A percentile compares a stretch with the other conserved stretches of the same genome.
phyloP scores from a whole-genome alignment of 108 stramenopile species.

The Skeletonema tropicum region DNA sequence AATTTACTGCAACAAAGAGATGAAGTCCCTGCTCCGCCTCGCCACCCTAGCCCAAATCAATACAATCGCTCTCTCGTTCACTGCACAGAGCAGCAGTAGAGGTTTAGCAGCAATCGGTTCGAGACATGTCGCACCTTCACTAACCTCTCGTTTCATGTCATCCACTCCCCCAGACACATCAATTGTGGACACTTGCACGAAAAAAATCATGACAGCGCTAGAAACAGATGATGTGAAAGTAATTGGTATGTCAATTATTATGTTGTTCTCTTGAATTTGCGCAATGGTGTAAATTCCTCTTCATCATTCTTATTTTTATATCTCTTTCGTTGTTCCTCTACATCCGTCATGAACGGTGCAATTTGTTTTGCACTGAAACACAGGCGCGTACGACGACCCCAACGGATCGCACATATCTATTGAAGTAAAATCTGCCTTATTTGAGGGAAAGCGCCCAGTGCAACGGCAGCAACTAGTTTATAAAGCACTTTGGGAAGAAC shows the following conservation, averaged over 20 bases:
- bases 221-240: slow-evolving; percentile 81
- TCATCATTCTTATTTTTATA: neutral
- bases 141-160: slow-evolving; percentile 3
- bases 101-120: neutral
- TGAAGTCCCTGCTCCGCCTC: slow-evolving; percentile 6
- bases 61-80: neutral
- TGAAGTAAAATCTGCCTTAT: slow-evolving; percentile 72
- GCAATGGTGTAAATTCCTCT: neutral
- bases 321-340: neutral
- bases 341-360: no score
- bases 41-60: neutral
- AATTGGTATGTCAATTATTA: slow-evolving; percentile 59
- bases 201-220: slow-evolving; percentile 75
- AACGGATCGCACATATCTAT: slow-evolving; percentile 92
- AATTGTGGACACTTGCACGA: slow-evolving; percentile 73
- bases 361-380: neutral
- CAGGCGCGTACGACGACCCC: slow-evolving; percentile 88
- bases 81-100: neutral
- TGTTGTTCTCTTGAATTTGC: neutral
- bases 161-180: slow-evolving; percentile 47
- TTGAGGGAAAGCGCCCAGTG: slow-evolving; percentile 85
- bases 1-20: neutral
- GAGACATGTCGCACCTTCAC: slow-evolving; percentile 1
- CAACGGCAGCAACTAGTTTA: slow-evolving; percentile 92
- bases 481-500: slow-evolving; percentile 95